phyloP scores from a whole-genome alignment of 805 yeast genomes.

The Candida vartiovaarae region DNA sequence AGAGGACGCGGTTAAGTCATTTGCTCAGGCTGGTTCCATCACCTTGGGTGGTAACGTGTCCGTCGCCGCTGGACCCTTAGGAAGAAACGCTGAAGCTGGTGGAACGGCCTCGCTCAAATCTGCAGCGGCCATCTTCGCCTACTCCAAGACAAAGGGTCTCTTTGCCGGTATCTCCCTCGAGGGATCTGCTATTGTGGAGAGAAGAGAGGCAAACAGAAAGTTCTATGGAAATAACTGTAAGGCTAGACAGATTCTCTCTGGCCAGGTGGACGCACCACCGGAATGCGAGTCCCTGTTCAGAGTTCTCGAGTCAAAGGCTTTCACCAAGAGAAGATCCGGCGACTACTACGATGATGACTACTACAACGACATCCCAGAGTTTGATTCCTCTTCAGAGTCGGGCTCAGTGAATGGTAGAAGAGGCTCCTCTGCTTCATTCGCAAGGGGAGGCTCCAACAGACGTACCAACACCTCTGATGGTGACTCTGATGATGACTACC shows the following conservation, averaged over 20 bases:
- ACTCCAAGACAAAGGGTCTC: slow-evolving; percentile 92
- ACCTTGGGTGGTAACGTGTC: slow-evolving; percentile 94
- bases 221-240: slow-evolving; percentile 87
- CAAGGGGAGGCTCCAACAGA: background rate
- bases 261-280: slow-evolving; percentile 89
- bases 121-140: slow-evolving; percentile 87
- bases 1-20: slow-evolving; percentile 83
- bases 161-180: slow-evolving; percentile 97
- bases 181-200: slow-evolving; percentile 93
- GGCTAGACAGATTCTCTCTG: slow-evolving; percentile 77
- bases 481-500: slow-evolving; percentile 34
- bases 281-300: slow-evolving; percentile 83
- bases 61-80: slow-evolving; percentile 95
- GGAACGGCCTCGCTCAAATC: slow-evolving; percentile 85
- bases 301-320: slow-evolving; percentile 79
- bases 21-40: slow-evolving; percentile 89
- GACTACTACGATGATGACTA: slow-evolving; percentile 47
- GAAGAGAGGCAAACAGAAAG: slow-evolving; percentile 94
- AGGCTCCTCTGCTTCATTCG: slow-evolving; percentile 12
- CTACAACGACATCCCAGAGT: slow-evolving; percentile 54
- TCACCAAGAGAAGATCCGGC: slow-evolving; percentile 45
- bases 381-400: slow-evolving; percentile 17
- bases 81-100: slow-evolving; percentile 96
- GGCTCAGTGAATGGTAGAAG: slow-evolving; percentile 27
- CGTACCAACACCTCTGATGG: background rate